These are phyloP conservation scores for Amanita inopinata DNA, from an alignment of 768 basidiomycete genomes.

Conservation along the genomic window DNA sequence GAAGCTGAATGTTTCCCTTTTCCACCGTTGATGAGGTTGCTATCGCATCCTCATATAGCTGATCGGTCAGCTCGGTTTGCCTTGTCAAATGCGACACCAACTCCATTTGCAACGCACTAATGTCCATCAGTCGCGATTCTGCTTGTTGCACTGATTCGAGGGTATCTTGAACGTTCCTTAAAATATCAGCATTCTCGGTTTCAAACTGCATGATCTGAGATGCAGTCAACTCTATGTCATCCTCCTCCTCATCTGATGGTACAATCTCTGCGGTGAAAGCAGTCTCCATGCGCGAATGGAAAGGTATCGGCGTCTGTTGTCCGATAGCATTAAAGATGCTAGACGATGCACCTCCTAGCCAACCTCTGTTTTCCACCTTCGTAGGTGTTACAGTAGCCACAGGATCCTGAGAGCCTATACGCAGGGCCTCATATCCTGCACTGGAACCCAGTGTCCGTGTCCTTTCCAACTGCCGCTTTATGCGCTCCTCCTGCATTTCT, in stretches of 20 bases:
- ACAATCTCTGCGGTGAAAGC: constrained; percentile 20
- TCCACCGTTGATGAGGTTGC: constrained; percentile 78
- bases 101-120: constrained; percentile 88
- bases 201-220: constrained; percentile 93
- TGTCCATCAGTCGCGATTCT: constrained; percentile 86
- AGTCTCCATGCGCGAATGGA: constrained; percentile 41
- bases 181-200: constrained; percentile 78
- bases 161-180: constrained; percentile 77
- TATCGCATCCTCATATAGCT: constrained; percentile 91
- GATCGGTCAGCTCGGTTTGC: constrained; percentile 89
- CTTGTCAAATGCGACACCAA: constrained; percentile 77
- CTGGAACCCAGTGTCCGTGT: constrained; percentile 74
- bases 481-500: constrained; percentile 90
- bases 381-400: constrained; percentile 14
- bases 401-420: constrained; percentile 26
- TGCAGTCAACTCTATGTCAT: constrained; percentile 72
- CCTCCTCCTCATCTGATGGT: constrained; percentile 56
- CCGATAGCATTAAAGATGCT: constrained; percentile 44
- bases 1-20: constrained; percentile 84
- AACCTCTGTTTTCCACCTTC: constrained; percentile 24
- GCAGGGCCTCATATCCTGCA: constrained; percentile 55
- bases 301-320: neutral
- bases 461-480: constrained; percentile 80
- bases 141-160: constrained; percentile 87
- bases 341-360: constrained; percentile 52